Base-by-base conservation (phyloP, 257 asterid species). In the Gardenia jasminoides region DNA sequence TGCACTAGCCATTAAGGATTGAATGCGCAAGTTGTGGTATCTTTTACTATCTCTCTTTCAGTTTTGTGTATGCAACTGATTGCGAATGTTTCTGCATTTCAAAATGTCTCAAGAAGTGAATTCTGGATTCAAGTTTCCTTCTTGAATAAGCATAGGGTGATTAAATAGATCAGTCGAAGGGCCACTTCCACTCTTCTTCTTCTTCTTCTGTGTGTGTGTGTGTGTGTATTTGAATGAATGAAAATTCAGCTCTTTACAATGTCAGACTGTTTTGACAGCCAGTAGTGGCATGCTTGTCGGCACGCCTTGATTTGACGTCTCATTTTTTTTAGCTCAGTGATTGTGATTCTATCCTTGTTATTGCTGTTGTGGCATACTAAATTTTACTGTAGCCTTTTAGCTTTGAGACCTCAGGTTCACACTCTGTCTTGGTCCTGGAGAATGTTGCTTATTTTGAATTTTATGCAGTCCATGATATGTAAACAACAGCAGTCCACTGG, bases 401-500 rank as follows among this genome's bases (percentile, higher is more conserved):
- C 67, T 24, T n/a, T 61, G 31, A 4, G 24, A 61, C n/a, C 15
- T 1, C 2, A 9, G 15, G 58, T 1, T 54, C 20, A 33, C 67
- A 61, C 67, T 61, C 24, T 20, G 28, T 58, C 24, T n/a, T 54
- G n/a, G 62, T 56, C 47, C 50, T 46, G 43, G 82, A 48, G 68
- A 73, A 30, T 52, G 2, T 62, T 72, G 44, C 22, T 41, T 17
- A 15, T 52, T 65, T 3, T 26, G 33, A 48, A 28, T 74, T 50
- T 54, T 68, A 52, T 72, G 47, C 39, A 17, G 50, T 66, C 39
- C 59, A 65, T 39, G 31, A 41, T 54, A 20, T 62, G 76, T 74
- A 58, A 71, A 80, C 10, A 12, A 58, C 47, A 46, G 16, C 24
- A 61, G 39, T 79, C 52, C n/a, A 62, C 73, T 86, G 85, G 52